These are phyloP conservation scores for Berberis thunbergii DNA, from an alignment of 164 flowering plant genomes.

Conservation along the genomic window DNA sequence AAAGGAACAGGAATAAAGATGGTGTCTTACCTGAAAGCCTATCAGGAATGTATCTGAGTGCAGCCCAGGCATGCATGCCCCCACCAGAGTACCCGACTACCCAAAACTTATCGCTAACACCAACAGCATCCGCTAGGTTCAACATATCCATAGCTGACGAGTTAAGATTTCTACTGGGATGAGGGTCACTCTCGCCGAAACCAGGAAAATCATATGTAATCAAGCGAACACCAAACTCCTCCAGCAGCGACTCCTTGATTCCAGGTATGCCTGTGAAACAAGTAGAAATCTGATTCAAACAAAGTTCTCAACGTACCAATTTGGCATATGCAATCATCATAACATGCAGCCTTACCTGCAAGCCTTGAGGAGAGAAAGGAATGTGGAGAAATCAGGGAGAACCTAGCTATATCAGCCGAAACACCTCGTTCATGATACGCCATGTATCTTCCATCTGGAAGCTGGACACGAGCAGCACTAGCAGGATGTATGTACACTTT, in stretches of 20 bases:
- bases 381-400: slow-evolving; percentile 64
- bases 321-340: not conserved
- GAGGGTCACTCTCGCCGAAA: slow-evolving; percentile 99
- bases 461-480: slow-evolving; percentile 55
- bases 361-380: slow-evolving; percentile 89
- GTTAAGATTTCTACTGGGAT: slow-evolving; percentile 63
- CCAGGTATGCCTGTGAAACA: slow-evolving; percentile 62
- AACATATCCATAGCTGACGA: slow-evolving; percentile 80
- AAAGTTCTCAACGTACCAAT: not conserved
- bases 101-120: slow-evolving; percentile 74
- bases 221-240: slow-evolving; percentile 83
- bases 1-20: not conserved
- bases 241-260: slow-evolving; percentile 49
- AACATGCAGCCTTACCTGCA: slow-evolving; percentile 39
- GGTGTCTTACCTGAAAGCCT: slow-evolving; percentile 58
- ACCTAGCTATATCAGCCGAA: slow-evolving; percentile 63
- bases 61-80: slow-evolving; percentile 85
- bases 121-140: slow-evolving; percentile 51
- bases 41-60: slow-evolving; percentile 69
- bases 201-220: slow-evolving; percentile 97
- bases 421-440: slow-evolving; percentile 83
- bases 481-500: slow-evolving; percentile 64
- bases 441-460: slow-evolving; percentile 83
- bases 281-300: slow-evolving; percentile 1
- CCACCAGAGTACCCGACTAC: slow-evolving; percentile 75